Evolutionary conservation across 305 asterid genomes (phyloP), one percentile per base, ranked within the genome.

Genomic region (Fraxinus nigra): DNA sequence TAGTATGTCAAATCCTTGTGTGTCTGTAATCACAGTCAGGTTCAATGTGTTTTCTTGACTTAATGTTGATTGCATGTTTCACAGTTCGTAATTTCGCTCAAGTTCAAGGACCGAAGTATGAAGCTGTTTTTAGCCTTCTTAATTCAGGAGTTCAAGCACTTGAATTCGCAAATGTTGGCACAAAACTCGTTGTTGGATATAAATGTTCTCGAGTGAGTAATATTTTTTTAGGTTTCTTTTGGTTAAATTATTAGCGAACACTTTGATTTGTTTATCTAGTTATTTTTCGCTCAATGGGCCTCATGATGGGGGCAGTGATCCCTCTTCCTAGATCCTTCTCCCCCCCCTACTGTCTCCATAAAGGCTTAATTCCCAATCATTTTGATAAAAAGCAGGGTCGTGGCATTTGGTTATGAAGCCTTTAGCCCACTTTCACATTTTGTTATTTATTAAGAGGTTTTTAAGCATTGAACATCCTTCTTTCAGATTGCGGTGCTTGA

Each of bases 401-500:
- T 78, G 54, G 35, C 28, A 18, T 77, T 32, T 26, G 72, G 82
- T 32, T 30, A 5, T 75, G 28, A 79, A 40, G 3, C 72, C 5
- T 24, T 24, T 84, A 74, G 43, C 22, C n/a, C 73, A 14, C 76
- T 20, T 63, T 76, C 56, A 51, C 80, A 16, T 54, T 80, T 67
- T 72, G 30, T 46, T 72, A 51, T 78, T 74, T 72, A 76, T 56
- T 79, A 38, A 26, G 33, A 51, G 79, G 76, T 85, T 77, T 80
- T 77, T 77, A 82, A 61, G 74, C 76, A 78, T 65, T 80, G 80
- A 69, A 69, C 75, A 14, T 30, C 82, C 40, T 80, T 75, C 46
- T 92, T 90, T 87, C 97, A 95, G 98, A 87, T 95, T 83, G 94
- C 91, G 20, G 93, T 95, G 89, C 80, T 95, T 81, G 97, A 95